These are phyloP conservation scores for Ceratocystis variospora DNA, from an alignment of 2,329 filamentous ascomycete genomes.

Conservation along the genomic window DNA sequence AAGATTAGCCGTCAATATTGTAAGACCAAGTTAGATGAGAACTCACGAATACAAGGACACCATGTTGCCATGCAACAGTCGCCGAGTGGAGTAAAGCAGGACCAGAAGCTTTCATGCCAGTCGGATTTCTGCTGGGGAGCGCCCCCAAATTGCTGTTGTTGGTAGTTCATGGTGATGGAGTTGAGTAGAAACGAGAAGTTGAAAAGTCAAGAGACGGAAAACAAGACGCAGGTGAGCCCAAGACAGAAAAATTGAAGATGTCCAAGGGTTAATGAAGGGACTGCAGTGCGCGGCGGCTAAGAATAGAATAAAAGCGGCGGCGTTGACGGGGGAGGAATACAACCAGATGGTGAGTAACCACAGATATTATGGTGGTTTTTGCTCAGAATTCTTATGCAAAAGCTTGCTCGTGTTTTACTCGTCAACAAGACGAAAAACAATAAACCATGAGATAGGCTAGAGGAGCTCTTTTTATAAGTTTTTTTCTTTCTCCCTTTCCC, in stretches of 20 bases:
- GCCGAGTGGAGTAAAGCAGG: conserved; percentile 29
- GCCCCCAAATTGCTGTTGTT: neutral
- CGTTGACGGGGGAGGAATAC: neutral
- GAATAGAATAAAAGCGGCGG: neutral
- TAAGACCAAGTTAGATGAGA: neutral
- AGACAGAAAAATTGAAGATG: neutral
- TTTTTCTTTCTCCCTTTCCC: neutral
- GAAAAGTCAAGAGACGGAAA: conserved; percentile 9
- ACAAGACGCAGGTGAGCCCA: neutral
- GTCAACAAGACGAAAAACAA: neutral
- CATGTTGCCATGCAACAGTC: conserved; percentile 30
- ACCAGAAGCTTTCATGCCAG: conserved; percentile 30
- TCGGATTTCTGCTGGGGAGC: conserved; percentile 16
- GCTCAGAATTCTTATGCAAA: neutral
- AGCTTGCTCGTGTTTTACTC: no score
- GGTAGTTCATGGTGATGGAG: conserved; percentile 8
- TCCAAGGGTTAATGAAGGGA: neutral
- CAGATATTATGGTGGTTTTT: neutral
- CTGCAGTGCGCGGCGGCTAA: neutral
- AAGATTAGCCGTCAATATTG: neutral
- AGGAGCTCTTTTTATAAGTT: neutral
- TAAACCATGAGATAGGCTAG: neutral
- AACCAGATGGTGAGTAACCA: neutral
- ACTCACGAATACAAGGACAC: conserved; percentile 34
- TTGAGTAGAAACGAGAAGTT: neutral